phyloP scores from a whole-genome alignment of 106 monocot genomes.

The Cymbidium sinense region DNA sequence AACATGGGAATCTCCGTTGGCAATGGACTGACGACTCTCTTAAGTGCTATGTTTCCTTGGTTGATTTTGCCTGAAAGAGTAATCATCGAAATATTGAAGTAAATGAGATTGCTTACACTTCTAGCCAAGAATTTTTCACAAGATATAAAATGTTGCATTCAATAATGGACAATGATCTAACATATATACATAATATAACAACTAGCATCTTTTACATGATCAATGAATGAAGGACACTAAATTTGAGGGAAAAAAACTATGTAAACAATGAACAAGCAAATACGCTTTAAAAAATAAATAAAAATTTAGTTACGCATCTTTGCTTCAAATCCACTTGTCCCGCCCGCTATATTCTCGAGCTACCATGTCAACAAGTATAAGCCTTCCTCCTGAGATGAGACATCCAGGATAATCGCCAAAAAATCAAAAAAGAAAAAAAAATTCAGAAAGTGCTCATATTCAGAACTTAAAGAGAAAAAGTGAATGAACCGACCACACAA shows the following conservation, averaged over 20 bases:
- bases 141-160: no score
- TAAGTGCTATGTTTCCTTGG: slow-evolving; percentile 90
- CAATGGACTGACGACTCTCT: slow-evolving; percentile 94
- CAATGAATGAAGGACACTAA: no score
- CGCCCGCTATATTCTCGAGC: slow-evolving; percentile 97
- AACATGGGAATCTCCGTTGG: slow-evolving; percentile 95
- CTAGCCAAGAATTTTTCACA: no score
- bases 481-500: slow-evolving; percentile 83
- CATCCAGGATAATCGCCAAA: slow-evolving; percentile 80
- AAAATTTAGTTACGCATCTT: no score
- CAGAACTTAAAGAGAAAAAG: slow-evolving; percentile 3
- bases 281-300: slow-evolving; percentile 39
- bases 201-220: no score
- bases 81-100: slow-evolving; percentile 1
- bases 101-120: no score
- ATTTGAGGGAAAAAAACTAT: no score
- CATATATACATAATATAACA: no score
- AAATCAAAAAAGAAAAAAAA: background rate
- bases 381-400: slow-evolving; percentile 85
- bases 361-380: slow-evolving; percentile 99
- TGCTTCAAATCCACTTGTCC: slow-evolving; percentile 91
- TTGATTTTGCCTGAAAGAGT: slow-evolving; percentile 83
- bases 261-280: background rate
- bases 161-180: no score
- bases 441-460: background rate